These are phyloP conservation scores for Paspalum notatum DNA, from an alignment of 176 grass and related monocot species.

Conservation along the genomic window DNA sequence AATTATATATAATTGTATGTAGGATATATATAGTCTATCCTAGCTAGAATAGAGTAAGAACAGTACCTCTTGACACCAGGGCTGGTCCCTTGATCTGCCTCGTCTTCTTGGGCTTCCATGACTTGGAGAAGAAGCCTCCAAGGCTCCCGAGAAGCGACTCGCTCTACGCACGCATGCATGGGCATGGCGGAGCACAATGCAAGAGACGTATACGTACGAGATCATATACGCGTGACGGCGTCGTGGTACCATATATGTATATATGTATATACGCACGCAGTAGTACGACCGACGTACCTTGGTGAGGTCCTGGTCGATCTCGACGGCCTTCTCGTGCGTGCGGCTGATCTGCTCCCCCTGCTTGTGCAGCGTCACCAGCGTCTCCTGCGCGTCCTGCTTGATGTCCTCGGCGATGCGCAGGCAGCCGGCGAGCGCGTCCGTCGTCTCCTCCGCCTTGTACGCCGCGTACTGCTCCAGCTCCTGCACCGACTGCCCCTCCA, in stretches of 20 bases:
- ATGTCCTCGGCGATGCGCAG: constrained; percentile 73
- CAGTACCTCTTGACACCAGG: constrained; percentile 49
- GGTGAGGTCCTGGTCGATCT: constrained; percentile 66
- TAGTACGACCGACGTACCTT: constrained; percentile 26
- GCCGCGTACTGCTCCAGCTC: constrained; percentile 68
- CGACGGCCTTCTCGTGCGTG: constrained; percentile 58
- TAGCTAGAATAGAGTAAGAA: not conserved
- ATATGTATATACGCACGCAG: not conserved
- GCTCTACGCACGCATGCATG: constrained; percentile 17
- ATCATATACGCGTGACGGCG: too few species aligned
- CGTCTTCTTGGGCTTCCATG: constrained; percentile 79
- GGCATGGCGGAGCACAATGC: too few species aligned
- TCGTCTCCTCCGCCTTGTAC: constrained; percentile 73
- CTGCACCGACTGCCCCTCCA: constrained; percentile 69
- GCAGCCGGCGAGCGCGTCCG: constrained; percentile 54
- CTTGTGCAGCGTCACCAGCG: constrained; percentile 61
- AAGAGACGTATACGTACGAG: too few species aligned
- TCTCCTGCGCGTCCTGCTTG: constrained; percentile 54
- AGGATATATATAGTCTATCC: too few species aligned
- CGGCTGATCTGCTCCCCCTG: constrained; percentile 62
- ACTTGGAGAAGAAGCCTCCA: constrained; percentile 73
- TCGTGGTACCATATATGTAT: too few species aligned
- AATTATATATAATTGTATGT: too few species aligned
- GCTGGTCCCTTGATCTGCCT: constrained; percentile 71
- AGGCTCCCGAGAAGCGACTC: constrained; percentile 60